Percentiles rank a stretch among this genome's conserved stretches.
Conservation (phyloP, 495 filamentous ascomycete species). For the Copromyces sp. region DNA sequence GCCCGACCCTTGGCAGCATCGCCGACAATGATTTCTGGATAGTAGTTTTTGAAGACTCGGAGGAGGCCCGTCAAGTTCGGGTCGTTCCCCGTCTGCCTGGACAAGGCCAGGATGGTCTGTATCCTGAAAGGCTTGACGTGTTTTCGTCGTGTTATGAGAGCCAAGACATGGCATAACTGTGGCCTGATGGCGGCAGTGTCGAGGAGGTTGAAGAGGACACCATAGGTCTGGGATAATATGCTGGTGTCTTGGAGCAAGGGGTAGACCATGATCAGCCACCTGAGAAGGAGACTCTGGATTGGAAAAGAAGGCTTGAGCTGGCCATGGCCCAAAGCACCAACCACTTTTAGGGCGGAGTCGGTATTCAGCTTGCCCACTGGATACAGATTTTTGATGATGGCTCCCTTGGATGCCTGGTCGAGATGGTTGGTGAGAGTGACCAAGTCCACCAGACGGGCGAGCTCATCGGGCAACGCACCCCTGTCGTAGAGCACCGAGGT, state of each 20-base stretch:
- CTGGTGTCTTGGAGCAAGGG: slow-evolving; percentile 57
- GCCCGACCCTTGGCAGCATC: slow-evolving; percentile 44
- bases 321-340: slow-evolving; percentile 70
- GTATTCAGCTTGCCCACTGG: slow-evolving; percentile 53
- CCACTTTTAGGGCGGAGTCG: slow-evolving; percentile 52
- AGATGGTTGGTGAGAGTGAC: slow-evolving; percentile 56
- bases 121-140: slow-evolving; percentile 82
- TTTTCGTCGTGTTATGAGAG: slow-evolving; percentile 71
- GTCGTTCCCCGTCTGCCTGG: slow-evolving; percentile 56
- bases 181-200: slow-evolving; percentile 65
- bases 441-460: slow-evolving; percentile 56
- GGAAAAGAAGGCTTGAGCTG: slow-evolving; percentile 63
- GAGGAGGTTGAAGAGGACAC: slow-evolving; percentile 71
- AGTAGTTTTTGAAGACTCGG: slow-evolving; percentile 78
- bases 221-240: slow-evolving; percentile 61
- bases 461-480: slow-evolving; percentile 50
- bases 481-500: slow-evolving; percentile 48
- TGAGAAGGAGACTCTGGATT: slow-evolving; percentile 57
- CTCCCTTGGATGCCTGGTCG: slow-evolving; percentile 60
- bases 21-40: slow-evolving; percentile 78
- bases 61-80: slow-evolving; percentile 69
- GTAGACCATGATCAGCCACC: slow-evolving; percentile 74
- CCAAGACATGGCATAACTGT: slow-evolving; percentile 71
- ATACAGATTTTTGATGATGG: slow-evolving; percentile 65
- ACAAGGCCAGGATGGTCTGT: slow-evolving; percentile 58